Base-by-base conservation (phyloP, 2,329 filamentous ascomycete species). In the Neonectria coccinea region DNA sequence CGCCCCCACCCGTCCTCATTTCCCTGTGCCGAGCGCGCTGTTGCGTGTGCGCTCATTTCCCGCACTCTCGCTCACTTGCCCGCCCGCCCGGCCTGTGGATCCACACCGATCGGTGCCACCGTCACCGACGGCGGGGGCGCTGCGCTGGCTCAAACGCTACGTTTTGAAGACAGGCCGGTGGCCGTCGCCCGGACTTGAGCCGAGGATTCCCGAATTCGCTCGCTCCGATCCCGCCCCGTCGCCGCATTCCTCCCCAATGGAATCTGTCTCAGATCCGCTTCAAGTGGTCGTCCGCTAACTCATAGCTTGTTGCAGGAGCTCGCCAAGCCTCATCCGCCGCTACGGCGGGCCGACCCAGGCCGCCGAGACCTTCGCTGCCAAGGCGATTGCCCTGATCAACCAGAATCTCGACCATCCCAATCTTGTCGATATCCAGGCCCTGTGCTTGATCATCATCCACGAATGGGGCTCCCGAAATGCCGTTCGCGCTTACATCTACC, bases 391-490 rank as follows among this genome's bases (percentile, higher is more conserved):
- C 71, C 78, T 85, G 63, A 84, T 89, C 74, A 88, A 86, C 79
- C 81, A 85, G 76, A 85, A 85, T 45, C 76, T 89, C 53, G 86
- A 89, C 69, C 85, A 87, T 67, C 86, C 87, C 25, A 86, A 82
- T 66, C 82, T 89, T 44, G 85, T 86, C 60, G 87, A 89, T 66
- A 88, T 89, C 62, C 87, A 89, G 78, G 84, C 86, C 53, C 79
- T 89, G 31, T 88, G 87, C 76, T 80, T 89, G 59, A 78, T 89
- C 68, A 85, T 88, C 68, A 86, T 89, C 56, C 87, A 89, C 69
- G 87, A 89, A 77, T 89, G 87, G 87, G 87, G 87, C 52, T 85
- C 84, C 62, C 79, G 87, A 45, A 88, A 88, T 74, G 87, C 87
- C 41, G 85, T 89, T 31, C 85, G 87, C 18, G 87, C 87, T 66